These are phyloP conservation scores for Colletotrichum simmondsii DNA, from an alignment of 2,329 filamentous ascomycete species.

Conservation along the genomic window DNA sequence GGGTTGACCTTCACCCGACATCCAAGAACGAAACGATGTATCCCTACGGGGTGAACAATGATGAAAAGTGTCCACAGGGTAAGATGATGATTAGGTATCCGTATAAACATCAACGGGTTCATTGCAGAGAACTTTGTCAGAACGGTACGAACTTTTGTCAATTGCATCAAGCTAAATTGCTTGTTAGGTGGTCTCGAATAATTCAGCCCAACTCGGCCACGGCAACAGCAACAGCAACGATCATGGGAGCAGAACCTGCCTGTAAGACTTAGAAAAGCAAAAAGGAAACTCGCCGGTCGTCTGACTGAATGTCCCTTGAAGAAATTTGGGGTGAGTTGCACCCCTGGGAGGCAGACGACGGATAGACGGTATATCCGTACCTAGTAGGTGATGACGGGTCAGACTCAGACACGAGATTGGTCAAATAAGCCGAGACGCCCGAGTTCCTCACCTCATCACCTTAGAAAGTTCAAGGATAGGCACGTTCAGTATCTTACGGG, in stretches of 20 bases:
- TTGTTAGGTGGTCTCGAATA: background rate
- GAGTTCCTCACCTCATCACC: background rate
- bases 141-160: background rate
- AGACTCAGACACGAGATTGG: constrained; percentile 1
- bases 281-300: background rate
- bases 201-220: background rate
- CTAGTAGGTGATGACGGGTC: background rate
- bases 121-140: background rate
- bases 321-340: background rate
- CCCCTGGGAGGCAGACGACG: background rate
- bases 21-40: background rate
- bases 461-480: background rate
- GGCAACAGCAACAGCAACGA: no score
- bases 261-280: constrained; percentile 3
- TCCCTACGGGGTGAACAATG: no score
- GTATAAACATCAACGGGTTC: background rate
- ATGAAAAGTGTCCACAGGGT: background rate
- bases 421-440: background rate
- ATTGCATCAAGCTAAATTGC: background rate
- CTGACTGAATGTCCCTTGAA: background rate
- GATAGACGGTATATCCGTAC: no score
- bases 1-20: background rate
- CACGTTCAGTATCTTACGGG: background rate
- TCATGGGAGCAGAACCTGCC: background rate
- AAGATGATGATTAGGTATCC: background rate